Percentiles rank a stretch among this genome's conserved stretches.
phyloP scores from a whole-genome alignment of 805 yeast species.

The Pichia kluyveri region DNA sequence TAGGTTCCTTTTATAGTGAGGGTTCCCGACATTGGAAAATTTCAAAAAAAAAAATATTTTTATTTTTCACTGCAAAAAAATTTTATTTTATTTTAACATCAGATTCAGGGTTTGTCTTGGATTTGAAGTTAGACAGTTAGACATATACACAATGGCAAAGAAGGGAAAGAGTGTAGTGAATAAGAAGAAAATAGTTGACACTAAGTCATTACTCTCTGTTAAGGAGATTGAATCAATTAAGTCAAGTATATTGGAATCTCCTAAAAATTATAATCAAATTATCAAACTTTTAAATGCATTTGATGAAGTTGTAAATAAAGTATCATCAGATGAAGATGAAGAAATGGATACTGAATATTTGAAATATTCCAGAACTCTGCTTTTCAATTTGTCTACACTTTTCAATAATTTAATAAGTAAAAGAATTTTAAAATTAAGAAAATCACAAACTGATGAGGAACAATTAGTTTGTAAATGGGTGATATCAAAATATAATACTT shows the following conservation, averaged over 20 bases:
- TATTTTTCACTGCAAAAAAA: too few species aligned
- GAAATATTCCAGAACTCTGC: conserved; percentile 27
- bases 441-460: conserved; percentile 32
- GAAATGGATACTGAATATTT: conserved; percentile 16
- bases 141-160: too few species aligned
- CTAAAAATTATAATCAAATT: conserved; percentile 48
- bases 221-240: conserved; percentile 19
- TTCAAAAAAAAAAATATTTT: too few species aligned
- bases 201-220: conserved; percentile 5
- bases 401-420: conserved; percentile 41
- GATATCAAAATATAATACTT: conserved; percentile 45
- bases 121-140: too few species aligned
- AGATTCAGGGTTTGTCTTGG: too few species aligned
- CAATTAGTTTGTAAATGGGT: conserved; percentile 56
- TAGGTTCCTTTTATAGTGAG: conserved; percentile 1
- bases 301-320: conserved; percentile 13
- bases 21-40: too few species aligned
- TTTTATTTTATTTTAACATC: too few species aligned
- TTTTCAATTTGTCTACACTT: conserved; percentile 33
- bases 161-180: too few species aligned
- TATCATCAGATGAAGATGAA: conserved; percentile 6
- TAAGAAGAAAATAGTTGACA: too few species aligned
- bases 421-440: conserved; percentile 30
- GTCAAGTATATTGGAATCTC: conserved; percentile 30
- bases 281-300: conserved; percentile 36